Base-by-base conservation (phyloP, 148 eudicot species). In the Dysphania ambrosioides region DNA sequence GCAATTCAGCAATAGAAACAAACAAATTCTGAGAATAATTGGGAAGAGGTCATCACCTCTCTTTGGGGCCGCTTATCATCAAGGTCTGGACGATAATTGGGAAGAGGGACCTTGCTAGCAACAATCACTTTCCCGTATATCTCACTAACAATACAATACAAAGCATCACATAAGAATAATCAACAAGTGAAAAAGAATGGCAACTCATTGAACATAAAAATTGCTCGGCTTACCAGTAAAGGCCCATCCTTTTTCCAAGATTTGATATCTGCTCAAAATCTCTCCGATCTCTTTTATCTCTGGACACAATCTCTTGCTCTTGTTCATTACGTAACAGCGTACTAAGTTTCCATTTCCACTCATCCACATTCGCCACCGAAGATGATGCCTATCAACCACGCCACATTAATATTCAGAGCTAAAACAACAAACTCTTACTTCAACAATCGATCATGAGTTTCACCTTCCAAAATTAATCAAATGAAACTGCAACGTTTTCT, bases 11-110 rank as follows among this genome's bases (percentile, higher is more conserved):
- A 18, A 66, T 41, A 71, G 15, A 13, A 74, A 68, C 34, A 71
- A 49, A 68, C 49, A 31, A 51, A 7, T 31, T 4, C 16, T 30
- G n/a, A 56, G 24, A 59, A 4, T 31, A 4, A 21, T n/a, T n/a
- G n/a, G n/a, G n/a, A n/a, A n/a, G n/a, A n/a, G n/a, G 65, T 19
- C 68, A 73, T 75, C 86, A 96, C 99, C 97, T 96, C 99, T 80
- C 99, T 90, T 81, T 96, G 99, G 35, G 99, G 99, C 63, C 99
- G 94, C 78, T 90, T 96, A 88, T 96, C 97, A 80, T 96, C 99
- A 80, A 96, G 93, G 87, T 96, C 97, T 40, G 97, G 97, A 62
- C 99, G 87, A 79, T 96, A 96, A 80, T 92, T 92, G 69, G 97
- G 99, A 82, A 96, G 97, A 76, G 99, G 99, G 60, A 86, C 89